Base-by-base conservation (phyloP, 2,329 filamentous ascomycete genomes). In the Colletotrichum somersetense region DNA sequence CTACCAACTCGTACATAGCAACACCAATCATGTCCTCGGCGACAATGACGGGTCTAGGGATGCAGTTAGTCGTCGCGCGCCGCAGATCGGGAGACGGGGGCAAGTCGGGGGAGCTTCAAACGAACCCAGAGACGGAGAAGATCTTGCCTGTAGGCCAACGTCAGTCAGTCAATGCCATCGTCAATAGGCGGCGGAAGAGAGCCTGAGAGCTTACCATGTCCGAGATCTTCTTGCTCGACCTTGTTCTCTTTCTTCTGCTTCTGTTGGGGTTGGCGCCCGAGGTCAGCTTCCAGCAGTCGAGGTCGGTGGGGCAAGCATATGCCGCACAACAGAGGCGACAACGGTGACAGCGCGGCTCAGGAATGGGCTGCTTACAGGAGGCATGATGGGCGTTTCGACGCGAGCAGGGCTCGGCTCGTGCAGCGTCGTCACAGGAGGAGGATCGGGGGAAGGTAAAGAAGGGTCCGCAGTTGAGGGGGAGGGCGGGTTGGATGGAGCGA, bases 11-110 rank as follows among this genome's bases (percentile, higher is more conserved):
- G 91, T 98, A 98, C 96, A 99, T 99, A 83, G 96, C 95, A 89
- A 96, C 96, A 83, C 96, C 96, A 81, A 96, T 94, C 95, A 99
- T 97, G 85, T 98, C 92, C 87, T 98, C 96, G 81, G 96, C 96
- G 78, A 99, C 90, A 79, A 99, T 92, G 87, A 99, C 96, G 80
- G 96, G 96, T 77, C 93, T 92, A 76, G 55, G 61, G 56, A 59
- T 44, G 46, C 23, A 59, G 50, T 74, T 62, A 74, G 74, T 73
- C 72, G 73, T 75, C 65, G 66, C 33, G 62, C 50, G 64, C 52
- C 38, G 40, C 33, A 56, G 48, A 55, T 74, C 26, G 62, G 30
- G 46, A 46, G 26, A 58, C 52, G 67, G 62, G 56, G 42, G 61
- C 62, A 48, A 64, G 55, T 64, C 63, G 62, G 38, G 71, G 74